phyloP scores from a whole-genome alignment of 2,329 filamentous ascomycete species.

The Colletotrichum spinosum region DNA sequence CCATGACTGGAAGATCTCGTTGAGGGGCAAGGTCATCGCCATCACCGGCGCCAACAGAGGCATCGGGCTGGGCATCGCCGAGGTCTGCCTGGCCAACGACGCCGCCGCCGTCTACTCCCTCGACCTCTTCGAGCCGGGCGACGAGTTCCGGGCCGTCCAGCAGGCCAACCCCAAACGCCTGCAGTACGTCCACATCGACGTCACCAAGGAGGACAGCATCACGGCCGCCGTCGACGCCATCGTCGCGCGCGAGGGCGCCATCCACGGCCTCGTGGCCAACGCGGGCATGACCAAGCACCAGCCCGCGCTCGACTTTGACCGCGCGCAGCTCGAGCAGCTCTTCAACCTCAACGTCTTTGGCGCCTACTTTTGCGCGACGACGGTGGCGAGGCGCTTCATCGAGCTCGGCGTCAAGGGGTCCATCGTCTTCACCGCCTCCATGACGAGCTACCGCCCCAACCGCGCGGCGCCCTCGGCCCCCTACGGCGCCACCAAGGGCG shows the following conservation, averaged over 20 bases:
- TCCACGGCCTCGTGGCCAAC: conserved; percentile 48
- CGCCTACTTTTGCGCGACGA: conserved; percentile 57
- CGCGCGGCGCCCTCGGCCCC: conserved; percentile 62
- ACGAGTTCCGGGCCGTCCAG: conserved; percentile 41
- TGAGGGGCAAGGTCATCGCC: conserved; percentile 52
- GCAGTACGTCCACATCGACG: conserved; percentile 59
- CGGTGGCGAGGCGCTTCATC: conserved; percentile 55
- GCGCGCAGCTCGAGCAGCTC: conserved; percentile 26
- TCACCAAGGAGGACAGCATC: conserved; percentile 55
- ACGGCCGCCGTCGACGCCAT: conserved; percentile 54
- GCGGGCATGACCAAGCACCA: conserved; percentile 30
- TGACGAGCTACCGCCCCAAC: conserved; percentile 61
- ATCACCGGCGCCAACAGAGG: conserved; percentile 57
- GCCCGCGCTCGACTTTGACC: conserved; percentile 52
- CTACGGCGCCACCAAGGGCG: conserved; percentile 59
- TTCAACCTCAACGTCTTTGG: conserved; percentile 59
- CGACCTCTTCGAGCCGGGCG: conserved; percentile 43
- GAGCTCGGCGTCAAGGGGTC: conserved; percentile 48
- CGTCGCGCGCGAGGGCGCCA: conserved; percentile 49
- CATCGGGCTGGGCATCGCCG: conserved; percentile 58
- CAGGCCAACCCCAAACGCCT: conserved; percentile 56
- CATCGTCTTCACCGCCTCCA: conserved; percentile 59
- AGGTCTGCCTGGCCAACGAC: conserved; percentile 57
- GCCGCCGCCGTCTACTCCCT: conserved; percentile 49
- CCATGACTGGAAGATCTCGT: conserved; percentile 50